Conservation (phyloP, 108 stramenopile species). For the Schizochytrium sp. region DNA sequence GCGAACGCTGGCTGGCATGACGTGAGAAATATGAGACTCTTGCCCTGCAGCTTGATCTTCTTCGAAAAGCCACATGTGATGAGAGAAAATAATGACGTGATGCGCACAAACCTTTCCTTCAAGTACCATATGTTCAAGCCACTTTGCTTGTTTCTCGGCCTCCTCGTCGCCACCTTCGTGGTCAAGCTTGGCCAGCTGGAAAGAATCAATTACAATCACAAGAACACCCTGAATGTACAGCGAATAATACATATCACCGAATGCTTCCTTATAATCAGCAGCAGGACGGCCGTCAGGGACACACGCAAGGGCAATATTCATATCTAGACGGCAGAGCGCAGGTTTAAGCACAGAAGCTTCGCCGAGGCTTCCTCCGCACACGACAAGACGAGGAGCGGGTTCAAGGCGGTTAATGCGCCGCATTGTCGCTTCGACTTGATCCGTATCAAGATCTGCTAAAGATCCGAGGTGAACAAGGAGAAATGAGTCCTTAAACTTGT, state of each 20-base stretch:
- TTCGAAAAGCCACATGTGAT: slow-evolving; percentile 21
- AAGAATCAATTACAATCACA: not conserved
- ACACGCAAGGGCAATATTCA: not conserved
- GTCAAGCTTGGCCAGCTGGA: not conserved
- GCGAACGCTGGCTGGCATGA: not conserved
- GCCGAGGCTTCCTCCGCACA: slow-evolving; percentile 10
- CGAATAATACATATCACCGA: slow-evolving; percentile 50
- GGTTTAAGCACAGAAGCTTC: not conserved
- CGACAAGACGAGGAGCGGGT: not conserved
- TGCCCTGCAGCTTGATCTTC: not conserved
- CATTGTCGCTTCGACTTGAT: slow-evolving; percentile 8
- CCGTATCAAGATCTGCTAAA: not conserved
- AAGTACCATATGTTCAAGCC: slow-evolving; percentile 10
- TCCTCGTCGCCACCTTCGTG: not conserved
- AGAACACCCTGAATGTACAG: slow-evolving; percentile 26
- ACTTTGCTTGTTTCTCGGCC: not conserved
- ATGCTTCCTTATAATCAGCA: not conserved
- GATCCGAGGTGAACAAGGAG: slow-evolving; percentile 43
- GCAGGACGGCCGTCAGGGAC: not conserved
- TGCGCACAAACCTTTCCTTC: slow-evolving; percentile 44
- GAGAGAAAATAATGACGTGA: slow-evolving; percentile 30
- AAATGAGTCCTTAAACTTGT: slow-evolving; percentile 15
- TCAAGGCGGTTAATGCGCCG: slow-evolving; percentile 7
- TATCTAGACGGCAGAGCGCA: slow-evolving; percentile 13
- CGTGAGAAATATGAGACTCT: not conserved